Conservation (phyloP, 768 basidiomycete species). For the Leccinum barrowsii region DNA sequence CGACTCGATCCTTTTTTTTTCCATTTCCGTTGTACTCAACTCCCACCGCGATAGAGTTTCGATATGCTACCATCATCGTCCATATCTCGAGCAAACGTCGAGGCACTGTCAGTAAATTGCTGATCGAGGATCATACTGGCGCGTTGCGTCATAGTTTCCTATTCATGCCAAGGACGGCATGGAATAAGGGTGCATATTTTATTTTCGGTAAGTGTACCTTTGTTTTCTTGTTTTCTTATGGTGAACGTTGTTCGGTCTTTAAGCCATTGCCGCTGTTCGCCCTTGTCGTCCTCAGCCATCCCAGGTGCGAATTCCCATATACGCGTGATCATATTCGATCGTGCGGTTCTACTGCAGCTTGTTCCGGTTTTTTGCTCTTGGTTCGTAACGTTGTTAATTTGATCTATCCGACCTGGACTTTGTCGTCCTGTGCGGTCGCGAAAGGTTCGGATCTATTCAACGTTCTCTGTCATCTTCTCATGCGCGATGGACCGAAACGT, state of each 20-base stretch:
- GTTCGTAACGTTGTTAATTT: slow-evolving; percentile 1
- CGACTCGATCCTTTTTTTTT: neutral
- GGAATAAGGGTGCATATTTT: neutral
- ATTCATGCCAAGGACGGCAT: no score
- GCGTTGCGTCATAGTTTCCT: neutral
- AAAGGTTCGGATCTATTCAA: neutral
- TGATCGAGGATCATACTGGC: neutral
- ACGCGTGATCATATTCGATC: neutral
- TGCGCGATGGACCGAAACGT: neutral
- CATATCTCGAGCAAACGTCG: neutral
- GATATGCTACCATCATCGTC: neutral
- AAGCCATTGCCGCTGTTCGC: neutral
- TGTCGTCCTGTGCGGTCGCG: neutral
- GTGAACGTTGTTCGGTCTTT: neutral
- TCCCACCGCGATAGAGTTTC: neutral
- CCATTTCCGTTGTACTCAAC: neutral
- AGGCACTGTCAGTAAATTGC: neutral
- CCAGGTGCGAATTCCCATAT: neutral
- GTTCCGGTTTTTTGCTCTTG: neutral
- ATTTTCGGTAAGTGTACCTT: neutral
- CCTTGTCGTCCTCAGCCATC: neutral
- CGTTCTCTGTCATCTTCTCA: neutral
- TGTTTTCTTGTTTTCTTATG: neutral
- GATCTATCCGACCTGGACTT: neutral
- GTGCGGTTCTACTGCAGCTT: neutral